Evolutionary conservation across 1,284 basidiomycete genomes (phyloP), one percentile per base, ranked within the genome.

Genomic region (Ceratobasidium sp.): DNA sequence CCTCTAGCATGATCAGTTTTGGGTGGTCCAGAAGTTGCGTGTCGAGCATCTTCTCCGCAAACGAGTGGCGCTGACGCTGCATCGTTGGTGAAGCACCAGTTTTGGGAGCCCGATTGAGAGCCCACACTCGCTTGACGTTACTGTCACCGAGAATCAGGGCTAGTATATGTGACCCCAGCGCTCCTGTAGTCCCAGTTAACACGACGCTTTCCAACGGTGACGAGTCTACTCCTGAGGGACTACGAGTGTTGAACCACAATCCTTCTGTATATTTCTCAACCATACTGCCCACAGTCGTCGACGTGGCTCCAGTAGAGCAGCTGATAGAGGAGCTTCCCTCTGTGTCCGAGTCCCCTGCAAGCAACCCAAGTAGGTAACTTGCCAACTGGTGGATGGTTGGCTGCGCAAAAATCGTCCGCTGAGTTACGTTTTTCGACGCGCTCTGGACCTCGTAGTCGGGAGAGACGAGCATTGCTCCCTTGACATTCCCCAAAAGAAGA

Each of bases 171-270:
- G 77, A 77, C 7, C 81, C 81, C 1, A 82, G 73, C 49, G 77
- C 78, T 2, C 81, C 81, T 28, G 81, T 81, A 11, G 79, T 79
- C 1, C 81, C 81, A 2, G 81, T 82, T 23, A 82, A 51, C 6
- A 81, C 63, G 2, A 81, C 76, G 7, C 76, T 76, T 16, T 80
- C 75, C 0, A 72, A 6, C 6, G 58, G 59, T 1, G 28, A 28
- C 7, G 58, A 42, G 53, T 42, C 3, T 49, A 42, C n/a, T 3
- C 7, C 23, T 23, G 25, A 16, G 23, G 56, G 28, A 16, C 23
- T 23, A n/a, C 33, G 18, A 48, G n/a, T 40, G 46, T 48, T 48
- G 46, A 48, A n/a, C 66, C 18, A 28, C 58, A 59, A 25, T n/a
- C 21, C 42, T 28, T 62, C 28, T 14, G 70, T 67, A 36, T 74